A percentile compares a stretch with the other conserved stretches of the same genome.
Conservation (phyloP, 1,139 yeast genomes). For the Debaryomycetaceae sp. region DNA sequence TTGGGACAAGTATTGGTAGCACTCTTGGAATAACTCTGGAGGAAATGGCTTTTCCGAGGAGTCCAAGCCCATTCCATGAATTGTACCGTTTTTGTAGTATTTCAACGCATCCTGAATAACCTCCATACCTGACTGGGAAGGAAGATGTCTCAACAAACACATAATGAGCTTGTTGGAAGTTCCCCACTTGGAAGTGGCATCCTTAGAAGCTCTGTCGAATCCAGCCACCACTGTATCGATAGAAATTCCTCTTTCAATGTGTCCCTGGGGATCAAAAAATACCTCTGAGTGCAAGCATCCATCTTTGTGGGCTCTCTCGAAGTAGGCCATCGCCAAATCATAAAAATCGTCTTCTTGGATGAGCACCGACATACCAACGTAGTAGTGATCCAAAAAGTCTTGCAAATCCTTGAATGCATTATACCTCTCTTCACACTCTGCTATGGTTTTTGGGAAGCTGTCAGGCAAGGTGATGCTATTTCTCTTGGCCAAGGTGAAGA, state of each 20-base stretch:
- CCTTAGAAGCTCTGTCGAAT: slow-evolving; percentile 57
- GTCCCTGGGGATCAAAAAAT: slow-evolving; percentile 84
- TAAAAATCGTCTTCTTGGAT: slow-evolving; percentile 63
- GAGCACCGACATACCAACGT: slow-evolving; percentile 74
- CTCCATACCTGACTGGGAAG: slow-evolving; percentile 52
- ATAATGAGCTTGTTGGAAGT: slow-evolving; percentile 68
- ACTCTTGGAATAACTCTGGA: slow-evolving; percentile 61
- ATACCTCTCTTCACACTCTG: slow-evolving; percentile 56
- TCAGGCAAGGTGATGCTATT: slow-evolving; percentile 55
- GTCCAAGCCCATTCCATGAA: slow-evolving; percentile 74
- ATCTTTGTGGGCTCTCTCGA: slow-evolving; percentile 56
- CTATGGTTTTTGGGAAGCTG: slow-evolving; percentile 53
- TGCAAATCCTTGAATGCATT: slow-evolving; percentile 61
- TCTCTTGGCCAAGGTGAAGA: slow-evolving; percentile 63
- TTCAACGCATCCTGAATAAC: slow-evolving; percentile 52
- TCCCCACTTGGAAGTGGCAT: slow-evolving; percentile 56
- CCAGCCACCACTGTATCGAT: slow-evolving; percentile 63
- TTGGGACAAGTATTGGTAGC: slow-evolving; percentile 48
- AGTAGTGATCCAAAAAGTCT: slow-evolving; percentile 74
- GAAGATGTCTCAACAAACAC: slow-evolving; percentile 76
- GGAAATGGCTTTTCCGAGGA: slow-evolving; percentile 76
- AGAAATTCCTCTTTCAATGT: slow-evolving; percentile 60
- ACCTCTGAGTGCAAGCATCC: slow-evolving; percentile 68
- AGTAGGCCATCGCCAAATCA: slow-evolving; percentile 73
- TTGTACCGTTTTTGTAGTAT: slow-evolving; percentile 51